Percentiles rank a stretch among this genome's conserved stretches.
Conservation (phyloP, 2,329 filamentous ascomycete genomes). For the Fusarium coicis region DNA sequence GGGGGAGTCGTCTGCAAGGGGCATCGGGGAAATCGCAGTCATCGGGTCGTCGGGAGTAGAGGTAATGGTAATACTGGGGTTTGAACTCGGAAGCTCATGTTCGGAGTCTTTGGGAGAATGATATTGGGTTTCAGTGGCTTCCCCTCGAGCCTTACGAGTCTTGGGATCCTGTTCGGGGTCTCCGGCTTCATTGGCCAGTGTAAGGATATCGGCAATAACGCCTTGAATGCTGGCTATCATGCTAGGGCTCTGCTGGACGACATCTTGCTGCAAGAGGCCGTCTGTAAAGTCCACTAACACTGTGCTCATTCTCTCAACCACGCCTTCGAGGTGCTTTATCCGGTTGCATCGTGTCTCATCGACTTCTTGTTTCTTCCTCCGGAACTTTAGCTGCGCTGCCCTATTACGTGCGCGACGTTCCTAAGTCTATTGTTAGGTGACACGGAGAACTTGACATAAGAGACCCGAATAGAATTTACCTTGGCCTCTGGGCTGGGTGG, state of each 20-base stretch:
- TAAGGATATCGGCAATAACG: not conserved
- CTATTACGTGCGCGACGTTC: not conserved
- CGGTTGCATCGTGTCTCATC: not conserved
- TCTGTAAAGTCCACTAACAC: not conserved
- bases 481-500: not conserved
- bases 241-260: not conserved
- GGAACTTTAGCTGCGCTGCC: not conserved
- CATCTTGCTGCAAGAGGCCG: not conserved
- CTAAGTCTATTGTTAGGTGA: not conserved
- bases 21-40: no score
- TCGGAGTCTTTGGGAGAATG: not conserved
- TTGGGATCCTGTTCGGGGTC: not conserved
- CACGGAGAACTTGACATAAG: not conserved
- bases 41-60: no score
- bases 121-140: accelerated
- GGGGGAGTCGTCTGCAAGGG: not conserved
- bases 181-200: not conserved
- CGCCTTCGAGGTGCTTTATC: not conserved
- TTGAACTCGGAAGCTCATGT: not conserved
- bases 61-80: no score
- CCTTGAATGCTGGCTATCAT: not conserved
- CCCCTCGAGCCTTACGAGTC: not conserved
- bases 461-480: not conserved
- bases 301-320: constrained; percentile 4
- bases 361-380: not conserved